A percentile compares a stretch with the other conserved stretches of the same genome.
Evolutionary conservation across 768 basidiomycete species (phyloP).

Genomic region (Boletus subcaerulescens): DNA sequence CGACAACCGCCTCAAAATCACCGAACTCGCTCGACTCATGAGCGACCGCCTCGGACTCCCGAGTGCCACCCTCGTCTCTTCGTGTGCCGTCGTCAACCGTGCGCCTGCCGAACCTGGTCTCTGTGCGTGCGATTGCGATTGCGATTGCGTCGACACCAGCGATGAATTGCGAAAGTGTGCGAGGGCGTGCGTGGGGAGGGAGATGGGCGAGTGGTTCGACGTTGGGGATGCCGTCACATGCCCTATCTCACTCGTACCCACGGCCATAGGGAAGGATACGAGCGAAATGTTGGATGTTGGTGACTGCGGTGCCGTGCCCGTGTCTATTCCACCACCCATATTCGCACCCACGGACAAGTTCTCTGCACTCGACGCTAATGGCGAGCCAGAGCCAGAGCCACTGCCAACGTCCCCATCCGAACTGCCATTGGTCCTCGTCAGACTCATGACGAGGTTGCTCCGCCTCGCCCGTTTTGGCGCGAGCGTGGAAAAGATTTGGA

Average conservation of each 20-base stretch:
- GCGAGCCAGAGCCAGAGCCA: not conserved
- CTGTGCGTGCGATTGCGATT: not conserved
- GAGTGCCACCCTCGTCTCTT: not conserved
- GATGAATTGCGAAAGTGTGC: not conserved
- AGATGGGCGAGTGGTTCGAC: slow-evolving; percentile 13
- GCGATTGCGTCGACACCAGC: not conserved
- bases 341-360: too few relatives aligned
- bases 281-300: too few relatives aligned
- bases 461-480: slow-evolving; percentile 9
- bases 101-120: slow-evolving; percentile 27
- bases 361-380: too few relatives aligned
- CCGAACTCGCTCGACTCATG: slow-evolving; percentile 28
- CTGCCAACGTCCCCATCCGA: not conserved
- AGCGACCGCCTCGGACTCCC: slow-evolving; percentile 13
- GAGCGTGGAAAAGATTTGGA: slow-evolving; percentile 22
- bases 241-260: not conserved
- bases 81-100: slow-evolving; percentile 14
- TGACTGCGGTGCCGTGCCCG: too few relatives aligned
- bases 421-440: slow-evolving; percentile 8
- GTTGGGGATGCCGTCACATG: slow-evolving; percentile 2
- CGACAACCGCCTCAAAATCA: slow-evolving; percentile 23
- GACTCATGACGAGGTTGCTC: slow-evolving; percentile 29
- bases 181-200: slow-evolving; percentile 10
- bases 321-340: too few relatives aligned
- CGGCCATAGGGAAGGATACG: too few relatives aligned